Evolutionary conservation across 495 filamentous ascomycete species (phyloP), one percentile per base, ranked within the genome.

Genomic region (Schizothecium vesticola): DNA sequence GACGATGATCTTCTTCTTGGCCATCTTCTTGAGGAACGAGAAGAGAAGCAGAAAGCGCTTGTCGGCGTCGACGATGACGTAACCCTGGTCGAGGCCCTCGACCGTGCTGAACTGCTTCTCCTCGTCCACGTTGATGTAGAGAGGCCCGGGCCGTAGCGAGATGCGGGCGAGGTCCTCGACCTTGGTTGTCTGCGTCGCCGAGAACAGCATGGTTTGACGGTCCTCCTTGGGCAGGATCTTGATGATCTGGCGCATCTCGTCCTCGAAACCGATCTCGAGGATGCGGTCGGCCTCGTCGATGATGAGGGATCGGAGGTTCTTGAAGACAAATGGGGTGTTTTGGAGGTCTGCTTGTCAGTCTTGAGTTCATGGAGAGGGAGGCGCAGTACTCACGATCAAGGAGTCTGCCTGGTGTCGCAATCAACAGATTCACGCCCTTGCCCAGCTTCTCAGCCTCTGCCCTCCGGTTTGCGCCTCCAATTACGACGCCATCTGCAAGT

Each of bases 151-250:
- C 31, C 91, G 86, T 28, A 99, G 86, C 4, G 95, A 98, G 75
- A 99, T 96, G 56, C 95, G 85, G 7, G 95, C 95, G 25, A 99
- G 81, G 77, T 99, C 95, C 77, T 98, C 94, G 69, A 99, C 96
- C 78, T 98, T 98, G 61, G 96, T 98, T 3, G 96, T 99, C 75
- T 98, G 95, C 0, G 95, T 99, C 11, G 95, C 95, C 24, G 92
- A 96, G 84, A 99, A 99, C 12, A 99, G 88, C 89, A 96, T 93
- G 0, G 95, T 98, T 75, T 99, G 95, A 55, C 96, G 84, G 66
- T 94, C 90, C 43, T 94, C 90, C 68, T 88, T 88, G 26, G 95
- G 95, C 19, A 99, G 83, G 63, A 99, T 96, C 82, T 97, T 97
- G 76, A 98, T 87, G 73, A 99, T 96, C 77, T 97, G 92, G 62